Conservation (phyloP, 1,139 yeast species). For the Wickerhamomyces sp. region DNA sequence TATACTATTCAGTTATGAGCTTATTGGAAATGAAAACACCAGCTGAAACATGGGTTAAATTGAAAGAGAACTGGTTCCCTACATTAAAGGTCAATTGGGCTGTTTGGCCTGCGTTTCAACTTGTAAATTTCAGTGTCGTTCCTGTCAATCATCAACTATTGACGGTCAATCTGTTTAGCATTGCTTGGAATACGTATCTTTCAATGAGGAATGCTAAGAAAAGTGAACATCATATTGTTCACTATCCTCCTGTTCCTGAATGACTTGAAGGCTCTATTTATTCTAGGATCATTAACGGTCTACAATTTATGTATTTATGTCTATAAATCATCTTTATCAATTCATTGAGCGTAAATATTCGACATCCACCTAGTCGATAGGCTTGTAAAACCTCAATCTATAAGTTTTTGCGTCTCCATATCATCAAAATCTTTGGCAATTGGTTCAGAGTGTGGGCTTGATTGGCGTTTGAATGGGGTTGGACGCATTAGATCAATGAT, state of each 20-base stretch:
- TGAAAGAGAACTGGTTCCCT: conserved; percentile 47
- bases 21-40: conserved; percentile 48
- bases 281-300: too few species aligned
- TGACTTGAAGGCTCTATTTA: conserved; percentile 17
- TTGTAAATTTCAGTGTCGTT: conserved; percentile 61
- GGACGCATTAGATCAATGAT: too few species aligned
- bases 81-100: conserved; percentile 71
- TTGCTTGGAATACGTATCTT: conserved; percentile 82
- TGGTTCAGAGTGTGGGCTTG: too few species aligned
- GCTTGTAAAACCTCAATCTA: too few species aligned
- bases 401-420: neutral
- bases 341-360: too few species aligned
- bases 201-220: conserved; percentile 43
- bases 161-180: conserved; percentile 65
- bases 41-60: conserved; percentile 34
- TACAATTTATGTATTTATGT: too few species aligned
- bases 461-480: too few species aligned
- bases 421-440: neutral
- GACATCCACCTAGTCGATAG: too few species aligned
- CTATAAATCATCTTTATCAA: too few species aligned
- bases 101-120: conserved; percentile 85
- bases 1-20: conserved; percentile 67
- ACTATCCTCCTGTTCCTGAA: conserved; percentile 35
- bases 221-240: conserved; percentile 24
- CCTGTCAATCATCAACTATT: conserved; percentile 67